Conservation (phyloP, 148 eudicot genomes). For the Arctostaphylos glauca region DNA sequence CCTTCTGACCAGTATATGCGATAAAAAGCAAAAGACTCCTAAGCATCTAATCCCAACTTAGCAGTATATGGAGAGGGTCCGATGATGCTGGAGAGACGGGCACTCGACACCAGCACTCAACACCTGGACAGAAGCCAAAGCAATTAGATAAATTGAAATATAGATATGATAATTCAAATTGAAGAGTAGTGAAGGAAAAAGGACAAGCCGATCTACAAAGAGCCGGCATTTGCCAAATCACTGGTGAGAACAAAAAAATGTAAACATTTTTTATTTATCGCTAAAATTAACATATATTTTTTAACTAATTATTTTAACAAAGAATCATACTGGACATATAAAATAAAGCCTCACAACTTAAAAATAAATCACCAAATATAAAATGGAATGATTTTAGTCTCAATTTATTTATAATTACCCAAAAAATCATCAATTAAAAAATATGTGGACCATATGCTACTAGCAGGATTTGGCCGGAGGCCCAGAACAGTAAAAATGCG, state of each 20-base stretch:
- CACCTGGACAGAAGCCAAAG: slow-evolving; percentile 40
- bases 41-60: slow-evolving; percentile 28
- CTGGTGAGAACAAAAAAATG: not conserved
- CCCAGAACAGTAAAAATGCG: too few relatives aligned
- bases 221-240: not conserved
- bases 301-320: too few relatives aligned
- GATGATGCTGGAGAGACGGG: slow-evolving; percentile 69
- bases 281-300: too few relatives aligned
- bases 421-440: too few relatives aligned
- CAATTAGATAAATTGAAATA: not conserved
- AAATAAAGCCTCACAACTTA: too few relatives aligned
- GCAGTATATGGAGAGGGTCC: slow-evolving; percentile 75
- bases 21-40: not conserved
- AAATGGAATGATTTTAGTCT: too few relatives aligned
- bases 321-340: too few relatives aligned
- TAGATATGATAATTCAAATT: not conserved
- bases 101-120: slow-evolving; percentile 67
- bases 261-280: too few relatives aligned
- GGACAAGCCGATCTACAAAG: not conserved
- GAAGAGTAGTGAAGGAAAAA: not conserved
- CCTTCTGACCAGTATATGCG: slow-evolving; percentile 17
- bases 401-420: too few relatives aligned
- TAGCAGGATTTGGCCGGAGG: too few relatives aligned
- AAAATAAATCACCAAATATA: too few relatives aligned
- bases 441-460: too few relatives aligned